Evolutionary conservation across 345 rosid genomes (phyloP), one percentile per base, ranked within the genome.

Genomic region (Aquilaria malaccensis): DNA sequence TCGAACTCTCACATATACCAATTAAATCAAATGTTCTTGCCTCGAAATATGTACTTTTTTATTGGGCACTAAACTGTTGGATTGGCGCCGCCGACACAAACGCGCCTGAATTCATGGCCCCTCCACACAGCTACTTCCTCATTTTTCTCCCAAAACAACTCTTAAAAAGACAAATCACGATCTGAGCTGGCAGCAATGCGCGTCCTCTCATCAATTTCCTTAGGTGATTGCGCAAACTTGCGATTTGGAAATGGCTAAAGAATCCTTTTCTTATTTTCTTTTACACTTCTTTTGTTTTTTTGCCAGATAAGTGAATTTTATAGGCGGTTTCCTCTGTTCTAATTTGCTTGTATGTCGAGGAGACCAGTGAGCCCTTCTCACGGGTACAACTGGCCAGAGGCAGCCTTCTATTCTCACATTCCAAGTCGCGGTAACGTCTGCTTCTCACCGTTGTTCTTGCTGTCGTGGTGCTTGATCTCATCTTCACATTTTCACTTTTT

Each of bases 391-490:
- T 76, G 74, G 55, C 77, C 48, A 63, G 59, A 33, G 69, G 66
- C 32, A 68, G 66, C 30, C 49, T 50, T 57, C 56, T 65, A 49
- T 66, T 55, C 63, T 50, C 61, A 30, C 51, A 52, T 61, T 63
- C 70, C 52, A 72, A 72, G 47, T 72, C 77, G 4, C 67, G 73
- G 30, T 68, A 80, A 45, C 62, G 79, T 12, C 74, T 78, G 1
- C 65, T 58, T 61, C 50, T 74, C 30, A 58, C 74, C 31, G 30
- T 77, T 52, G 56, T 67, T 29, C 71, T 75, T 15, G 45, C 71
- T 65, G 50, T 73, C 11, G 29, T 78, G 75, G 75, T 77, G 70
- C 30, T 60, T 45, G 50, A 4, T 13, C 13, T 0, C n/a, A 11
- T 22, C 14, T 51, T 55, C 30, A 13, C 22, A 2, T 9, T n/a